Evolutionary conservation across 805 yeast genomes (phyloP).

Genomic region (Metschnikowia cubensis): DNA sequence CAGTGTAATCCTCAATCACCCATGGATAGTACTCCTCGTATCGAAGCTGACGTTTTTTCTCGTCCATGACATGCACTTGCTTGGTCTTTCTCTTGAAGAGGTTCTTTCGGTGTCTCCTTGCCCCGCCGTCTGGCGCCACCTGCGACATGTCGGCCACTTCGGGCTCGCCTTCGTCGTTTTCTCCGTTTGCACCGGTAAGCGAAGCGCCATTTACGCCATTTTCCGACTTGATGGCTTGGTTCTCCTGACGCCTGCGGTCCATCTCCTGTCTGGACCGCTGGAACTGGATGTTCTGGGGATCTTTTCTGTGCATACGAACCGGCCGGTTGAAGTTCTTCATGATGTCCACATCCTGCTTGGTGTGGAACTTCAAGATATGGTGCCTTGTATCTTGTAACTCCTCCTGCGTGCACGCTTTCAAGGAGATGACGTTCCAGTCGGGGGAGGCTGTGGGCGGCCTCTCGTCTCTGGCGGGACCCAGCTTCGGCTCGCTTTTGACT

Average conservation of each 20-base stretch:
- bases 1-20: constrained; percentile 97
- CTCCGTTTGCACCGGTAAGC: constrained; percentile 7
- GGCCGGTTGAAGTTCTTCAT: constrained; percentile 71
- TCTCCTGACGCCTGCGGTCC: constrained; percentile 47
- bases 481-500: constrained; percentile 23
- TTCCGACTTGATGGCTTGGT: constrained; percentile 22
- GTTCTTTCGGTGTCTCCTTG: constrained; percentile 55
- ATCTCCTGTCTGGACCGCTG: constrained; percentile 76
- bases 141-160: constrained; percentile 50
- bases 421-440: constrained; percentile 51
- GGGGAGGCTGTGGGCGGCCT: constrained; percentile 2
- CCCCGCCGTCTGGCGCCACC: constrained; percentile 92
- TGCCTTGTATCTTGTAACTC: constrained; percentile 71
- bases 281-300: constrained; percentile 86
- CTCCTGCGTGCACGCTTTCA: constrained; percentile 67
- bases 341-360: constrained; percentile 70
- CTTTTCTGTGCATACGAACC: constrained; percentile 85
- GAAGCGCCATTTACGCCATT: constrained; percentile 17
- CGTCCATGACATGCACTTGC: constrained; percentile 78
- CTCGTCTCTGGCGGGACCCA: constrained; percentile 3
- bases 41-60: constrained; percentile 74
- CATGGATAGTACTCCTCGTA: constrained; percentile 97
- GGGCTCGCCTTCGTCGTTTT: constrained; percentile 12
- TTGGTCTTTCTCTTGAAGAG: constrained; percentile 74
- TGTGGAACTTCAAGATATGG: constrained; percentile 79